These are phyloP conservation scores for Leptographium wingfieldii DNA, from an alignment of 2,329 filamentous ascomycete genomes.

Conservation along the genomic window DNA sequence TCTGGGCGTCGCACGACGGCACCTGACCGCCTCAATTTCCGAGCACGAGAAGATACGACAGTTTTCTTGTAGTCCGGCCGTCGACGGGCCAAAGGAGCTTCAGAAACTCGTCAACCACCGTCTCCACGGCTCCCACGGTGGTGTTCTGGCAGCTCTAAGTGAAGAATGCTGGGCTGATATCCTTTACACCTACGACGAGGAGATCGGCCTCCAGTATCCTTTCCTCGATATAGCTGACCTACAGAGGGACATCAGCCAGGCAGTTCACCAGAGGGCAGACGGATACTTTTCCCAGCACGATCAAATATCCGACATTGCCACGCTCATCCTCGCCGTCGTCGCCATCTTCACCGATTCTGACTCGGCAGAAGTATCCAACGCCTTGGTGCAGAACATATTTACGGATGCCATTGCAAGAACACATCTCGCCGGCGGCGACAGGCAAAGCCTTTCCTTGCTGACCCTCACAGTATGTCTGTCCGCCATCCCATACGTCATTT, in stretches of 20 bases:
- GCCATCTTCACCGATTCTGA: background rate
- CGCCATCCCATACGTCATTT: too few relatives aligned
- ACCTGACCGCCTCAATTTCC: background rate
- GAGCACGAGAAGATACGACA: background rate
- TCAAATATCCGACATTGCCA: background rate
- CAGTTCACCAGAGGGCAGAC: background rate
- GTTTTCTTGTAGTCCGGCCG: too few relatives aligned
- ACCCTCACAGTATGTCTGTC: background rate
- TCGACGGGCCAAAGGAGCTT: background rate
- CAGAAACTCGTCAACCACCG: background rate
- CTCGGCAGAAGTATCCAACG: background rate
- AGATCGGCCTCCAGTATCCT: conserved; percentile 1
- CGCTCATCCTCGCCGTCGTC: background rate
- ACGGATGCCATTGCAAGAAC: background rate
- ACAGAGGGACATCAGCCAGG: background rate
- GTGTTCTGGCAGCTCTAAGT: background rate
- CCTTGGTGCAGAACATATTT: background rate
- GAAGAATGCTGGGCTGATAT: background rate
- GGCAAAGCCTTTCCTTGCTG: background rate
- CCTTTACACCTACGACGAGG: background rate
- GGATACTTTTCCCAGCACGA: background rate
- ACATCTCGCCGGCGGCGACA: background rate
- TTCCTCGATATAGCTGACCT: background rate
- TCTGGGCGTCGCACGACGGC: background rate
- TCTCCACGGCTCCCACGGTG: background rate